A percentile compares a stretch with the other conserved stretches of the same genome.
Conservation (phyloP, 2,329 filamentous ascomycete species). For the Penicillium sp. region DNA sequence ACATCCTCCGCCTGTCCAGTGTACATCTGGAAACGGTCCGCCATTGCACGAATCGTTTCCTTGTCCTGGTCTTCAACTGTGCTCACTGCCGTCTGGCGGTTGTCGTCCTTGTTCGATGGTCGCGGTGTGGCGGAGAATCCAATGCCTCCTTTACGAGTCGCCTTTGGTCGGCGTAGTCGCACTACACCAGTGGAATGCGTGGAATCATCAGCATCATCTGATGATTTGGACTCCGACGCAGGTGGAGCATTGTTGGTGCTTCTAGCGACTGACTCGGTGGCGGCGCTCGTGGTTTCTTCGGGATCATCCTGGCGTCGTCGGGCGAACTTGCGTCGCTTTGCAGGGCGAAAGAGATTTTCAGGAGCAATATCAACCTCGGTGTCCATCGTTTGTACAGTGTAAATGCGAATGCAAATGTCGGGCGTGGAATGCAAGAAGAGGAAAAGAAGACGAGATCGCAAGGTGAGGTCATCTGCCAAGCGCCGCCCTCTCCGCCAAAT, state of each 20-base stretch:
- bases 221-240: slow-evolving; percentile 14
- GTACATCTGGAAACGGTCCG: slow-evolving; percentile 59
- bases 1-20: slow-evolving; percentile 60
- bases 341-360: slow-evolving; percentile 48
- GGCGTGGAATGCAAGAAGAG: slow-evolving; percentile 1
- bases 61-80: slow-evolving; percentile 36
- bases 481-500: slow-evolving; percentile 10
- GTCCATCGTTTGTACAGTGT: slow-evolving; percentile 28
- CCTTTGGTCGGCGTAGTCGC: slow-evolving; percentile 41
- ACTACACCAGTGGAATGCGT: slow-evolving; percentile 34
- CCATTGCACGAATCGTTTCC: slow-evolving; percentile 43
- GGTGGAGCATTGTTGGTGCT: slow-evolving; percentile 11
- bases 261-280: slow-evolving; percentile 9
- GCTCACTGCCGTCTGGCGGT: slow-evolving; percentile 28
- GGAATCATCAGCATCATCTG: slow-evolving; percentile 17
- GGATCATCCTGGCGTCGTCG: slow-evolving; percentile 43
- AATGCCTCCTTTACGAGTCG: slow-evolving; percentile 46
- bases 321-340: slow-evolving; percentile 54
- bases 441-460: neutral
- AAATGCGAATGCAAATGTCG: neutral
- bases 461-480: slow-evolving; percentile 15
- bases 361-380: slow-evolving; percentile 23
- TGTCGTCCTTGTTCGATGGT: slow-evolving; percentile 17
- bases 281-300: slow-evolving; percentile 21
- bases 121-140: slow-evolving; percentile 45